A percentile compares a stretch with the other conserved stretches of the same genome.
Conservation (phyloP, 2,329 filamentous ascomycete genomes). For the Pestalotiopsis sp. region DNA sequence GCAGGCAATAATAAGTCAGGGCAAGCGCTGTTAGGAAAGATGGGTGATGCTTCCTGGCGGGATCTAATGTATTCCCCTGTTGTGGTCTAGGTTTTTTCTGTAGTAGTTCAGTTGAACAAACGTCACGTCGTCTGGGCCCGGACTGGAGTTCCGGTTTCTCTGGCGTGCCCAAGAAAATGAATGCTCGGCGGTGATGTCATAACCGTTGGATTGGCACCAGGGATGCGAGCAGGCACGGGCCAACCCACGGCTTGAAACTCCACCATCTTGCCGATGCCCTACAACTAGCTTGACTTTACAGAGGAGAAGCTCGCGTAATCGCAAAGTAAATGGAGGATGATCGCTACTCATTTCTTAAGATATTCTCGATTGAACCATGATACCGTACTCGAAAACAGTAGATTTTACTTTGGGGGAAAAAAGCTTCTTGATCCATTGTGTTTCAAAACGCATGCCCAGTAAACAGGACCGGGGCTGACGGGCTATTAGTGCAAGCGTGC, state of each 20-base stretch:
- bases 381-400: no score
- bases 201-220: constrained; percentile 5
- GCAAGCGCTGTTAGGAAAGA: not conserved
- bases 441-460: no score
- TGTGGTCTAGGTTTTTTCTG: not conserved
- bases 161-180: not conserved
- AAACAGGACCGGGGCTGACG: no score
- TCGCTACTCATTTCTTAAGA: no score
- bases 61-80: not conserved
- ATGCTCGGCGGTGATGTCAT: constrained; percentile 6
- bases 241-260: not conserved
- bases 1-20: no score
- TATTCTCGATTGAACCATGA: no score
- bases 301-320: not conserved
- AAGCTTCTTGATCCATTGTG: not conserved
- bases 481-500: no score
- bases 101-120: not conserved
- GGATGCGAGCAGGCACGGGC: not conserved
- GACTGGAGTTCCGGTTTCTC: not conserved
- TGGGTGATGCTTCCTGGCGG: not conserved
- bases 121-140: not conserved
- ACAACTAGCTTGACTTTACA: not conserved
- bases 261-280: not conserved
- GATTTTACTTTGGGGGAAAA: not conserved
- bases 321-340: no score